Evolutionary conservation across 345 rosid genomes (phyloP).

Genomic region (Linum lewisii): DNA sequence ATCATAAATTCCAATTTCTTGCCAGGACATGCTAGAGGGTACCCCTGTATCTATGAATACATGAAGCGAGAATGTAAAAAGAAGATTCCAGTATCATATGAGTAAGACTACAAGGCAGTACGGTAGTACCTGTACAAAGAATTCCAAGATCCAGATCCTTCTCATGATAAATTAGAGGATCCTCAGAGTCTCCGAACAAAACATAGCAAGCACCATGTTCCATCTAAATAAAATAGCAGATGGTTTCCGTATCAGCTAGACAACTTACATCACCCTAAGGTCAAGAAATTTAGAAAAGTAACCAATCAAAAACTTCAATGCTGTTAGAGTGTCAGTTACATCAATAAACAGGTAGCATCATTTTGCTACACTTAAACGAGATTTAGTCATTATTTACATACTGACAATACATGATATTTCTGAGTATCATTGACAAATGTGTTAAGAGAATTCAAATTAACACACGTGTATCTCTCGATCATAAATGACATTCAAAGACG

Average conservation of each 20-base stretch:
- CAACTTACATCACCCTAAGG: neutral
- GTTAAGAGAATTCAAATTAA: too few species aligned
- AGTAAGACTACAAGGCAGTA: neutral
- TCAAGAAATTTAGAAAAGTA: too few species aligned
- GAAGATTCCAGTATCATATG: neutral
- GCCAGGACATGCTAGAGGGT: neutral
- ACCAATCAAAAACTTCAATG: too few species aligned
- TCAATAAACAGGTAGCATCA: neutral
- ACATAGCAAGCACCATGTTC: constrained; percentile 39
- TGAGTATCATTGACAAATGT: too few species aligned
- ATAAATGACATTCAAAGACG: neutral
- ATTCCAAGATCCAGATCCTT: constrained; percentile 43
- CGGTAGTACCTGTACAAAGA: constrained; percentile 65
- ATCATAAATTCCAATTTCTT: neutral
- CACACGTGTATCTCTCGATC: neutral
- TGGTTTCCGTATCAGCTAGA: neutral
- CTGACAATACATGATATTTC: too few species aligned
- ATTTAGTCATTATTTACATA: too few species aligned
- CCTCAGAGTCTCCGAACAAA: constrained; percentile 47
- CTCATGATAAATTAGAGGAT: constrained; percentile 37
- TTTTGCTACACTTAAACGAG: too few species aligned
- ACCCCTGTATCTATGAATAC: neutral
- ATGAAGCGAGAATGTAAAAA: neutral
- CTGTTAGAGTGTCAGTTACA: too few species aligned
- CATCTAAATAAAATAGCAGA: constrained; percentile 26